A percentile compares a stretch with the other conserved stretches of the same genome.
Evolutionary conservation across 177 flowering plant species (phyloP).

Genomic region (Vitis hybrid): DNA sequence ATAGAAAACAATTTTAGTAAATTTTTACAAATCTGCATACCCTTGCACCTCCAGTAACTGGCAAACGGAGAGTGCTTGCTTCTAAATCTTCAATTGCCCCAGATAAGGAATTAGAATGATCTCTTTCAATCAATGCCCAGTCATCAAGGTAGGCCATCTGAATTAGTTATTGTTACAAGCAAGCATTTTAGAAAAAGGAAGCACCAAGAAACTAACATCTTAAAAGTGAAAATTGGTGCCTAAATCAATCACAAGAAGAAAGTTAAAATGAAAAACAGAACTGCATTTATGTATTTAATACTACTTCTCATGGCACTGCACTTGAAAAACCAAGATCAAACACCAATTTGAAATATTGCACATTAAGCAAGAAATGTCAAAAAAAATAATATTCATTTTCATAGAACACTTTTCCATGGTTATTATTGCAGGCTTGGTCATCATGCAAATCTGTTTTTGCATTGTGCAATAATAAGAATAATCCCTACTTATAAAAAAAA

Average conservation of each 20-base stretch:
- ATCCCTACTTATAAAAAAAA: too few species aligned
- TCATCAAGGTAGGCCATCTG: slow-evolving; percentile 72
- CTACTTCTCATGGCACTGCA: too few species aligned
- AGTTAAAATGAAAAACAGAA: not conserved
- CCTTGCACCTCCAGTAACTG: slow-evolving; percentile 83
- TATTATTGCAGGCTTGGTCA: too few species aligned
- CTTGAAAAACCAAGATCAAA: too few species aligned
- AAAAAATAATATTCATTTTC: too few species aligned
- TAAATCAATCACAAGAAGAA: not conserved
- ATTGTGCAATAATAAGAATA: too few species aligned
- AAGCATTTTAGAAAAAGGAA: slow-evolving; percentile 13
- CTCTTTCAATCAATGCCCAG: slow-evolving; percentile 75
- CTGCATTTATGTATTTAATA: not conserved
- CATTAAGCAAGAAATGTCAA: too few species aligned
- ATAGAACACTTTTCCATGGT: too few species aligned
- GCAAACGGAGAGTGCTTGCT: slow-evolving; percentile 83
- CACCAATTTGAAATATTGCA: too few species aligned
- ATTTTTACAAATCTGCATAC: slow-evolving; percentile 35
- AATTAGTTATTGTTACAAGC: slow-evolving; percentile 11
- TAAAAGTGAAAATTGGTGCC: not conserved
- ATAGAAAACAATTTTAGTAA: not conserved
- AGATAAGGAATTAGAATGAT: slow-evolving; percentile 61
- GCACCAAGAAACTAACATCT: slow-evolving; percentile 5
- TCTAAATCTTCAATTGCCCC: slow-evolving; percentile 70
- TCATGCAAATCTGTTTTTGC: too few species aligned